Conservation (phyloP, 768 basidiomycete genomes). For the Boletus tylopilopsis region DNA sequence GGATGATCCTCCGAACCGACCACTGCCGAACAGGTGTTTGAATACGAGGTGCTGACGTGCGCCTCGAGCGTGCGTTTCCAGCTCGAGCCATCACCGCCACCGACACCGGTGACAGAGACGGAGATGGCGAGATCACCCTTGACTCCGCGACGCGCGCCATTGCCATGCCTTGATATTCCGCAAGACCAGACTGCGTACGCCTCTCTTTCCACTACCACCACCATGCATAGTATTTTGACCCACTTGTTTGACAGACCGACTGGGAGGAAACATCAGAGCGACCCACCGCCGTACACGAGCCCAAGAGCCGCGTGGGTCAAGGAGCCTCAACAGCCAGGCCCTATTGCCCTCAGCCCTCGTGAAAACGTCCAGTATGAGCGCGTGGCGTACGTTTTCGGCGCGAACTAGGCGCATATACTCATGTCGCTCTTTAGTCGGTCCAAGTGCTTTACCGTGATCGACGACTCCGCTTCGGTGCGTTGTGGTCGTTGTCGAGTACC, state of each 20-base stretch:
- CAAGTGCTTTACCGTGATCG: conserved; percentile 22
- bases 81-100: not conserved
- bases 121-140: no score
- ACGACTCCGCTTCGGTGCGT: conserved; percentile 21
- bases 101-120: not conserved
- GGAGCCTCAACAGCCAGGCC: conserved; percentile 3
- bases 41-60: conserved; percentile 24
- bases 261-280: not conserved
- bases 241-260: not conserved
- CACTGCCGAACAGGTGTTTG: conserved; percentile 9
- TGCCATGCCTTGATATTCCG: conserved; percentile 5
- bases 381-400: conserved; percentile 13
- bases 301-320: conserved; percentile 11
- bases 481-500: not conserved
- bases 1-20: not conserved
- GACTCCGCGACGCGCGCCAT: not conserved
- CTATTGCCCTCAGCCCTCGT: conserved; percentile 6
- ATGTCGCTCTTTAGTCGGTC: conserved; percentile 12
- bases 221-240: not conserved
- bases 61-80: conserved; percentile 17
- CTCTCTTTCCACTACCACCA: not conserved
- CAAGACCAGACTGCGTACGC: conserved; percentile 9
- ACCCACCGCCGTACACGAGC: conserved; percentile 16
- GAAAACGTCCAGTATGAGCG: conserved; percentile 18
- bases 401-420: not conserved